Conservation (phyloP, 805 yeast genomes). For the Metschnikowia shivogae region DNA sequence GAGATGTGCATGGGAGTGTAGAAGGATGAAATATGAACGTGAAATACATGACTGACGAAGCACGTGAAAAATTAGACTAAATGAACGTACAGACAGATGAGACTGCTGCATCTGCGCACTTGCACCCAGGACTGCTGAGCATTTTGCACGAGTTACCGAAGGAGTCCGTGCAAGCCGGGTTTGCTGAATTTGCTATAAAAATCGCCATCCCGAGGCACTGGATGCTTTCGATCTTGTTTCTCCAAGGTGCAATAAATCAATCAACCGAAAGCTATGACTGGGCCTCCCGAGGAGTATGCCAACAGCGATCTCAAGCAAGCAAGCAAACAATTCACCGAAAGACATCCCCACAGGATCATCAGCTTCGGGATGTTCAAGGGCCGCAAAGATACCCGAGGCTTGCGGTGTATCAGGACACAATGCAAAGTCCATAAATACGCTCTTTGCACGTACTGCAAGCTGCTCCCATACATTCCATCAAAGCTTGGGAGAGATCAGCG, state of each 20-base stretch:
- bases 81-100: too few relatives aligned
- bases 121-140: conserved; percentile 2
- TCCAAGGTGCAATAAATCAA: too few relatives aligned
- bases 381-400: conserved; percentile 17
- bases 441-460: conserved; percentile 13
- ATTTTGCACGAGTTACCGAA: neutral
- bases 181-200: neutral
- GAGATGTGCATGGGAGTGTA: too few relatives aligned
- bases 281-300: too few relatives aligned
- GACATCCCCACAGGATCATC: conserved; percentile 1
- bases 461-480: conserved; percentile 16
- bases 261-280: too few relatives aligned
- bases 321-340: neutral
- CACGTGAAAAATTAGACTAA: too few relatives aligned
- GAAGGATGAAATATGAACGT: too few relatives aligned
- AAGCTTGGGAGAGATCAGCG: conserved; percentile 4
- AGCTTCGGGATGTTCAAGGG: conserved; percentile 22
- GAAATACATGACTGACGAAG: too few relatives aligned
- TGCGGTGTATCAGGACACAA: conserved; percentile 15
- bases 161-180: too few relatives aligned
- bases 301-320: too few relatives aligned
- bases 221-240: too few relatives aligned
- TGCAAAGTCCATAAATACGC: conserved; percentile 12
- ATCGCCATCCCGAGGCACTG: too few relatives aligned
- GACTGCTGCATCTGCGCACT: conserved; percentile 1